Evolutionary conservation across 768 basidiomycete species (phyloP).

Genomic region (Russula vinacea): DNA sequence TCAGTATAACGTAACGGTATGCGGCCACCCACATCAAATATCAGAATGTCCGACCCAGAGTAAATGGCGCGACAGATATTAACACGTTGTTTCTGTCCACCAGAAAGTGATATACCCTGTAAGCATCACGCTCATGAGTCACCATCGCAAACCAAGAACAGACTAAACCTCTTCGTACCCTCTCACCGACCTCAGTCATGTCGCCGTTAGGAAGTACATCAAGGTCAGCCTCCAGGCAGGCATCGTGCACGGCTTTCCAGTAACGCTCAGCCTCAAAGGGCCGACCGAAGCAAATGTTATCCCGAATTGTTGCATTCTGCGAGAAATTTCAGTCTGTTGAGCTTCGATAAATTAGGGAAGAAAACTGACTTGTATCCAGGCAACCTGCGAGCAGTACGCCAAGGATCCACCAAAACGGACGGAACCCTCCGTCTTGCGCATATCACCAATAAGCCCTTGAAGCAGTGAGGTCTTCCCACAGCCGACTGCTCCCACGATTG

Average conservation of each 20-base stretch:
- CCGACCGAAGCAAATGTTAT: conserved; percentile 86
- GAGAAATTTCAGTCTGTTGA: background rate
- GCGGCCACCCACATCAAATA: conserved; percentile 57
- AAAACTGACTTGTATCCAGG: conserved; percentile 75
- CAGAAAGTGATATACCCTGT: conserved; percentile 81
- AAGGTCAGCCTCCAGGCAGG: conserved; percentile 77
- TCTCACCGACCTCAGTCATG: conserved; percentile 81
- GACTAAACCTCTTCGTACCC: conserved; percentile 34
- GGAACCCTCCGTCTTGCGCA: conserved; percentile 64
- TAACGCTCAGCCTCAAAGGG: conserved; percentile 79
- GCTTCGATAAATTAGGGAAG: conserved; percentile 13
- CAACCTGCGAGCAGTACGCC: conserved; percentile 80
- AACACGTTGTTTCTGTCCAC: conserved; percentile 76
- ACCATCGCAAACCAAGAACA: background rate
- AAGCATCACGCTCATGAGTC: background rate
- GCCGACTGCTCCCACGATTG: conserved; percentile 79
- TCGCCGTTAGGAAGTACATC: conserved; percentile 76
- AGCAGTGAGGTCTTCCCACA: conserved; percentile 66
- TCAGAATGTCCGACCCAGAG: conserved; percentile 79
- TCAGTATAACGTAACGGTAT: background rate
- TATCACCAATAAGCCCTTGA: conserved; percentile 78
- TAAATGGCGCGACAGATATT: conserved; percentile 88
- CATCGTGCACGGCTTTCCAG: conserved; percentile 73
- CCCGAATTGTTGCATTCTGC: conserved; percentile 78
- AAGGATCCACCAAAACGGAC: conserved; percentile 73